Percentiles rank a stretch among this genome's conserved stretches.
These are phyloP conservation scores for Naganishia albida DNA, from an alignment of 1,284 basidiomycete species.

Conservation along the genomic window DNA sequence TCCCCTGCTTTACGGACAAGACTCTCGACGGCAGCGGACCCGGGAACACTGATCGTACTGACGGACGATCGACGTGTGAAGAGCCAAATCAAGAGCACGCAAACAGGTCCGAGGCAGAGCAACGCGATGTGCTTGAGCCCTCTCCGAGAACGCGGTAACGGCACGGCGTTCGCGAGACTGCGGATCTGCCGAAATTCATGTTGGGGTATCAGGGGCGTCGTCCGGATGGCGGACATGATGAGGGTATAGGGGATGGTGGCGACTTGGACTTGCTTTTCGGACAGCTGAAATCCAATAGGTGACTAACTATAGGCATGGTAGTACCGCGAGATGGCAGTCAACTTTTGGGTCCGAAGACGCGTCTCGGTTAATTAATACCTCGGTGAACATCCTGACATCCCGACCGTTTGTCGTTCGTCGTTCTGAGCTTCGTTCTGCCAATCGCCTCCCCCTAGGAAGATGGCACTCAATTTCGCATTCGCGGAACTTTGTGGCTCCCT, in stretches of 20 bases:
- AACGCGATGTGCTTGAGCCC: conserved; percentile 12
- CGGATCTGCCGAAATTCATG: conserved; percentile 19
- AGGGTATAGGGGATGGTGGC: neutral
- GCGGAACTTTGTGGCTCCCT: too few species aligned
- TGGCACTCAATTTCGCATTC: too few species aligned
- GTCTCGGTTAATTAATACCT: too few species aligned
- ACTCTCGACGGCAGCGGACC: neutral
- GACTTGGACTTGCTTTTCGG: neutral
- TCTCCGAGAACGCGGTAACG: conserved; percentile 5
- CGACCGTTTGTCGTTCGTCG: too few species aligned
- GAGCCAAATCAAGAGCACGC: conserved; percentile 3
- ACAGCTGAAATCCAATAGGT: too few species aligned
- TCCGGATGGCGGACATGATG: conserved; percentile 4
- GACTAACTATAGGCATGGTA: too few species aligned
- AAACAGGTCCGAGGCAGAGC: conserved; percentile 16
- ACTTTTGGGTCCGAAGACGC: too few species aligned
- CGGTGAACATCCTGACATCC: too few species aligned
- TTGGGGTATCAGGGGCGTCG: conserved; percentile 15
- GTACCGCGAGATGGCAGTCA: too few species aligned
- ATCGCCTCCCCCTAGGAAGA: too few species aligned
- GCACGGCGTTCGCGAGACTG: conserved; percentile 14
- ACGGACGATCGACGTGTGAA: neutral
- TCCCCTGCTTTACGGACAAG: conserved; percentile 13
- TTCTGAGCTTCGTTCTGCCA: too few species aligned
- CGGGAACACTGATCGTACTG: neutral